Evolutionary conservation across 495 filamentous ascomycete genomes (phyloP), one percentile per base, ranked within the genome.

Genomic region (Xanthoparmelia taractica): DNA sequence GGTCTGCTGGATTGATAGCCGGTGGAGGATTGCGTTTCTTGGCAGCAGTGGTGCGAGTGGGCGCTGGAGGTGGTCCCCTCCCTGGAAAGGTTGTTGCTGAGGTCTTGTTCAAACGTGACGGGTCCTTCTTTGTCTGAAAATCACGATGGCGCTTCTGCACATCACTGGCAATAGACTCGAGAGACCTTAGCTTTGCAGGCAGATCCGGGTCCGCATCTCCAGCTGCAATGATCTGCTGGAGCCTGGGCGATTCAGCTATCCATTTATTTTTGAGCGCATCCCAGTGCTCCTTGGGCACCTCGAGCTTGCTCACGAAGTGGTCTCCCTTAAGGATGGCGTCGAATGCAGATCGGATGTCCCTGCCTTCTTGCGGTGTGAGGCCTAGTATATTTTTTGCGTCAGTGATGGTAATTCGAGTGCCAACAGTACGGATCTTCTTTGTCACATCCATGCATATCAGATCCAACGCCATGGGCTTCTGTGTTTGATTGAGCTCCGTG

Each of bases 371-470:
- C 1, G 90, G 90, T 64, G 92, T 88, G 66, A 92, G 75, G 3
- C 83, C 84, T 18, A 94, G 79, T 10, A 81, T 75, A 63, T 85
- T 86, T 69, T 91, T 91, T 25, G 88, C 88, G 64, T 91, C 86
- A 37, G 83, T 81, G 54, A 91, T 81, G 5, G 84, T 86, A 77
- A 92, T 84, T 34, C 78, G 74, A n/a, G 75, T 76, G 60, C 83
- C 79, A 36, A 82, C 60, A 1, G 80, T 86, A 45, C 90, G 79
- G 79, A 92, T 87, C 31, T 86, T 77, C 73, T 94, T 94, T 12
- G 87, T 91, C 56, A 92, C 87, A 72, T 92, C 88, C n/a, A 79
- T 85, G 68, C 87, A 90, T 31, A 94, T 84, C 33, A 90, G 80
- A 73, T 94, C 90, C 11, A 94, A 76, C 1, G 89, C 86, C 58